Evolutionary conservation across 1,284 basidiomycete species (phyloP), one percentile per base, ranked within the genome.

Genomic region (Xerocomus minutiporus): DNA sequence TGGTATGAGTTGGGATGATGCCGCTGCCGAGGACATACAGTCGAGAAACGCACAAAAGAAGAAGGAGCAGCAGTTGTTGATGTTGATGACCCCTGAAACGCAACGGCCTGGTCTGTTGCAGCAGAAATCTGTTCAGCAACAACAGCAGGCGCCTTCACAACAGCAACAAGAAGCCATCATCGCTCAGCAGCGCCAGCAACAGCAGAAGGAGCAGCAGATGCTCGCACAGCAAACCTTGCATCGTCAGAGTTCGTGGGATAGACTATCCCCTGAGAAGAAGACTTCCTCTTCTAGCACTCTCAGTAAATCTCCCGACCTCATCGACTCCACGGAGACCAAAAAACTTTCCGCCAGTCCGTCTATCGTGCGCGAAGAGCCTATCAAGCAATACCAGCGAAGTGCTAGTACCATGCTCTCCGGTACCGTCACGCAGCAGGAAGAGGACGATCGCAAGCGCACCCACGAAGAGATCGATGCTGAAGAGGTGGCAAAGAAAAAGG

Each of bases 261-360:
- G 41, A 40, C 46, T 59, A 28, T 66, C 57, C 9, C 12, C 35
- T 1, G 68, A 68, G 4, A 56, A 52, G 38, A 51, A 23, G 56
- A 62, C 56, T 45, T 51, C 48, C 56, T 59, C 64, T 3, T 51
- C 66, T 1, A 55, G 65, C 2, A 65, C 64, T 17, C 54, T 56
- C 38, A 52, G 35, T 12, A 69, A 57, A 51, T 64, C 68, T 46
- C 63, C 78, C 57, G 85, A 88, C 65, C 81, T 79, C 8, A 72
- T 76, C 0, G 76, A 83, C 48, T 76, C 67, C 2, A 80, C 74
- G 2, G 89, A 87, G 60, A 91, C 89, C 3, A 77, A 79, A 51
- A 85, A 89, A 59, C 75, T 92, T 52, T 85, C 84, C 1, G 84
- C 81, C 47, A 93, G 91, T 0, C 91, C 91, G 1, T 73, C 79